Evolutionary conservation across 2,329 filamentous ascomycete genomes (phyloP), one percentile per base, ranked within the genome.

Genomic region (Metarhizium guizhouense): DNA sequence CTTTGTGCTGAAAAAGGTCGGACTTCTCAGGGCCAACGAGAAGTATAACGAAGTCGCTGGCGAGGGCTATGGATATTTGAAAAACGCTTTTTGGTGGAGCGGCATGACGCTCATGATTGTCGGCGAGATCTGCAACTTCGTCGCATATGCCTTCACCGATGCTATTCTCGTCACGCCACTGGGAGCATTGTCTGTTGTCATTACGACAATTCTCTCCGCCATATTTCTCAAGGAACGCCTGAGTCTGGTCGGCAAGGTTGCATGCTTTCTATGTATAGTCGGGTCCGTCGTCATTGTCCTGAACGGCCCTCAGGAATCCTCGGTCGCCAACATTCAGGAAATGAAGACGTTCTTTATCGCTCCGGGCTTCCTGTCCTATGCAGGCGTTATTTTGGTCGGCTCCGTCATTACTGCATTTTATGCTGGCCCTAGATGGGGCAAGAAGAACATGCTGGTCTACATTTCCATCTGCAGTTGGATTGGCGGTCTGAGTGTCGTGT

Each of bases 81-180:
- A 95, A 75, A 97, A 97, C 66, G 78, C 78, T 20, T 96, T 82
- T 76, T 99, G 94, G 94, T 99, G 94, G 94, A 72, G 76, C 1
- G 94, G 94, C 63, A 97, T 99, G 94, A 91, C 77, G 0, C 79
- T 97, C 57, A 97, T 99, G 94, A 96, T 97, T 63, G 65, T 97
- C 47, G 94, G 94, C 63, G 94, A 99, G 72, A 83, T 96, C 56
- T 95, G 90, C 82, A 99, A 99, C 73, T 95, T 97, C 69, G 90
- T 93, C 68, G 94, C 94, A 54, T 97, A 97, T 68, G 90, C 91
- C 56, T 97, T 97, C 65, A 94, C 94, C 59, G 94, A 97, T 70
- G 93, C 93, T 58, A 96, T 97, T 63, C 76, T 97, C 60, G 93
- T 97, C 54, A 96, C 93, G 0, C 92, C 93, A 4, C 77, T 97